These are phyloP conservation scores for Millerago galiae DNA, from an alignment of 805 yeast genomes.

Conservation along the genomic window DNA sequence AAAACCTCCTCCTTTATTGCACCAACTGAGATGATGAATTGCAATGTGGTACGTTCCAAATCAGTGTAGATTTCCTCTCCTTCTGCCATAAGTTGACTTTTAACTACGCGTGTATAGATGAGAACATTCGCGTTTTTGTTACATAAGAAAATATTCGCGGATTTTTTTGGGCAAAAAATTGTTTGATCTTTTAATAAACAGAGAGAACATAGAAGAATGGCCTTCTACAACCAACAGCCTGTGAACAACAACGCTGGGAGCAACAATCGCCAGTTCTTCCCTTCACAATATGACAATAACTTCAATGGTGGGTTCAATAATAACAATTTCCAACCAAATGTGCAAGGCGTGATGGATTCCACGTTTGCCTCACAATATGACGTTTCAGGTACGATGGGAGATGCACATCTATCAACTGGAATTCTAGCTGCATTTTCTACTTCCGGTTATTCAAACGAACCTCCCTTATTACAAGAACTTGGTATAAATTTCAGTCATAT, in stretches of 20 bases:
- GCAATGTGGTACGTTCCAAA: slow-evolving; percentile 21
- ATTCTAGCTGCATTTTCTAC: slow-evolving; percentile 89
- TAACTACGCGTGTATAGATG: neutral
- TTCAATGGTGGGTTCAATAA: neutral
- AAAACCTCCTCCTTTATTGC: slow-evolving; percentile 12
- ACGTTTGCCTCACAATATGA: slow-evolving; percentile 16
- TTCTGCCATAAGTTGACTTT: neutral
- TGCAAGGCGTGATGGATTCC: slow-evolving; percentile 33
- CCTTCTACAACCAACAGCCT: slow-evolving; percentile 8
- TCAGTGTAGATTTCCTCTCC: slow-evolving; percentile 7
- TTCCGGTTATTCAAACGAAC: slow-evolving; percentile 91
- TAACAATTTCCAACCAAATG: slow-evolving; percentile 1
- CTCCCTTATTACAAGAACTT: slow-evolving; percentile 83
- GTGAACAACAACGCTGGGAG: neutral
- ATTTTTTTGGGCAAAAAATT: too few relatives aligned
- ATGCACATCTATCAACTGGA: slow-evolving; percentile 58
- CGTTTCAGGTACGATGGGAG: slow-evolving; percentile 21
- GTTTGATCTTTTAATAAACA: too few relatives aligned
- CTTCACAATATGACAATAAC: slow-evolving; percentile 20
- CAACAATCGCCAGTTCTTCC: slow-evolving; percentile 25
- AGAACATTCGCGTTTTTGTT: too few relatives aligned
- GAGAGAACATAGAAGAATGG: neutral
- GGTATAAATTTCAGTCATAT: slow-evolving; percentile 92
- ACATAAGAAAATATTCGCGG: too few relatives aligned
- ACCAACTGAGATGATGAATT: slow-evolving; percentile 28